Conservation (phyloP, 1,284 basidiomycete genomes). For the Mycena citricolor region DNA sequence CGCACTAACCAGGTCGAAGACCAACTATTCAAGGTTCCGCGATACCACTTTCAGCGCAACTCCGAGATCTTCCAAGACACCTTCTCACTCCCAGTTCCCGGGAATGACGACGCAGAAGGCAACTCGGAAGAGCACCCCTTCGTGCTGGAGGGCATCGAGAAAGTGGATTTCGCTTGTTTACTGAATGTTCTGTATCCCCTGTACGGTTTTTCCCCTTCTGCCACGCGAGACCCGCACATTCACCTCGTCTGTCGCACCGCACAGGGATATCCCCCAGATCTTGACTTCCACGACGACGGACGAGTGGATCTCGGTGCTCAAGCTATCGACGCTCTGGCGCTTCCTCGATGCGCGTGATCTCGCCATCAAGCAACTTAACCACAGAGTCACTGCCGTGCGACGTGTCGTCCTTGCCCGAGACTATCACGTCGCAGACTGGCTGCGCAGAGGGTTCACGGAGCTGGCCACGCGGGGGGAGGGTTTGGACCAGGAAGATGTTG, state of each 20-base stretch:
- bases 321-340: conserved; percentile 23
- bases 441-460: conserved; percentile 18
- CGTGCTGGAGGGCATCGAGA: conserved; percentile 28
- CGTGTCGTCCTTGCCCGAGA: conserved; percentile 14
- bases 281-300: conserved; percentile 13
- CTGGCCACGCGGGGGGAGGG: conserved; percentile 12
- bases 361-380: conserved; percentile 13
- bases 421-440: conserved; percentile 20
- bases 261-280: conserved; percentile 15
- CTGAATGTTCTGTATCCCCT: conserved; percentile 34
- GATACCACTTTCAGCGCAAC: conserved; percentile 27
- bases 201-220: conserved; percentile 24
- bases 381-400: conserved; percentile 5
- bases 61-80: conserved; percentile 31
- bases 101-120: conserved; percentile 27
- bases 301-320: conserved; percentile 24
- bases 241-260: too few species aligned
- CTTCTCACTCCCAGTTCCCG: conserved; percentile 25
- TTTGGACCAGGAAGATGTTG: conserved; percentile 18
- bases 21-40: conserved; percentile 32
- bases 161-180: conserved; percentile 34
- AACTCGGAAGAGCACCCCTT: conserved; percentile 33
- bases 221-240: not conserved
- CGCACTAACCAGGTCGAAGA: conserved; percentile 29
- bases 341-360: conserved; percentile 18